Evolutionary conservation across 129 eudicot species (phyloP), one percentile per base, ranked within the genome.

Genomic region (Escallonia rubra): DNA sequence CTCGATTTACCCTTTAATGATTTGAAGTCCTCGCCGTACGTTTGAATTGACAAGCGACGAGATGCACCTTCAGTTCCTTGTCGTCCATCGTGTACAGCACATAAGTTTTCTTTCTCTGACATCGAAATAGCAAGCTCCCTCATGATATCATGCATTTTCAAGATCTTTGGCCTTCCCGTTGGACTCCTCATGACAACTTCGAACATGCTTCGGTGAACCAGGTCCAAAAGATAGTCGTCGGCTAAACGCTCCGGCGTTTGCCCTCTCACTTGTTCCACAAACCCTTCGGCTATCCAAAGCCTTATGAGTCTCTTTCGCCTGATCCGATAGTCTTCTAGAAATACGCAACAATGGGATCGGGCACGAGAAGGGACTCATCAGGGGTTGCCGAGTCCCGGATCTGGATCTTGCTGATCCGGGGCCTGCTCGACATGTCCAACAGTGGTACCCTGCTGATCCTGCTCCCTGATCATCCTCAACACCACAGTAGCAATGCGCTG

Each of bases 111-210:
- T 8, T 47, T 53, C 11, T 39, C 53, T 7, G n/a, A 75, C 38
- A 53, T 59, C 0, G 41, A 63, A 61, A 52, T 64, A 23, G 74
- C 74, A 56, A 75, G 64, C 70, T 75, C 70, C 53, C 70, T 64
- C 43, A 75, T 63, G 38, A 75, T 54, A 57, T 63, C 74, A 40
- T 68, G 74, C 65, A 75, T 54, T 47, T 68, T 68, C 41, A 65
- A 75, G 3, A 1, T 41, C 42, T 59, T 59, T 38, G 46, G 7
- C 9, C 46, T 40, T 12, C 39, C 39, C 3, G 6, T 39, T 5
- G 7, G 6, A 7, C 13, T 59, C 43, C 16, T 59, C 13, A 8
- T 3, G 6, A 38, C 13, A 4, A 59, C 64, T 59, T 41, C 14
- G 41, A 59, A 14, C 47, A 59, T 9, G 64, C 11, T 59, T 39